These are phyloP conservation scores for Exophiala spinifera DNA, from an alignment of 2,329 filamentous ascomycete genomes.

Conservation along the genomic window DNA sequence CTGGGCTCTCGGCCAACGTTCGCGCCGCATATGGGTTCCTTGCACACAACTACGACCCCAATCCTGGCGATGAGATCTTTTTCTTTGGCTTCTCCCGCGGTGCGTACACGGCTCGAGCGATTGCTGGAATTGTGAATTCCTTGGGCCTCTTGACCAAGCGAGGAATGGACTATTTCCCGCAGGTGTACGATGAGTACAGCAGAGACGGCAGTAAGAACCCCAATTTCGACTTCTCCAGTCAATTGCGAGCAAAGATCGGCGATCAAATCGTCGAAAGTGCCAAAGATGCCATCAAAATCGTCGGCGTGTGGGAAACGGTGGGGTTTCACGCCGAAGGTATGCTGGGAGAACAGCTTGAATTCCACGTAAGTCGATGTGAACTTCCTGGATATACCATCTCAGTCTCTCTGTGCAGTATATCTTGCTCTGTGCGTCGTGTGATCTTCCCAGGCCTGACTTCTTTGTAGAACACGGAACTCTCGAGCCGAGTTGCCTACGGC, in stretches of 20 bases:
- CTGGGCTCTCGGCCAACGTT: slow-evolving; percentile 23
- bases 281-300: slow-evolving; percentile 36
- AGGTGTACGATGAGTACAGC: slow-evolving; percentile 31
- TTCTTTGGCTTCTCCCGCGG: slow-evolving; percentile 50
- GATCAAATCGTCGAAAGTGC: slow-evolving; percentile 34
- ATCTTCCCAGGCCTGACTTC: no score
- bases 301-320: slow-evolving; percentile 34
- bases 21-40: slow-evolving; percentile 30
- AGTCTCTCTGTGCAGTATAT: no score
- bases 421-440: no score
- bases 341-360: slow-evolving; percentile 30
- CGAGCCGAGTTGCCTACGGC: slow-evolving; percentile 36
- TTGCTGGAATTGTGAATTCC: slow-evolving; percentile 45
- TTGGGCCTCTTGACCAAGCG: slow-evolving; percentile 41
- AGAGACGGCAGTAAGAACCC: slow-evolving; percentile 8
- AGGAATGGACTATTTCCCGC: slow-evolving; percentile 30
- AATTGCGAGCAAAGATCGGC: slow-evolving; percentile 15
- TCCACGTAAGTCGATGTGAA: slow-evolving; percentile 15
- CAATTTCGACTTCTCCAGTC: slow-evolving; percentile 17
- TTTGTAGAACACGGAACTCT: slow-evolving; percentile 26
- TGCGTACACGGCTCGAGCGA: slow-evolving; percentile 46
- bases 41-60: slow-evolving; percentile 34
- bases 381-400: no score
- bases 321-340: slow-evolving; percentile 30
- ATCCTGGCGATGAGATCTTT: slow-evolving; percentile 48